phyloP scores from a whole-genome alignment of 768 basidiomycete species.

The Sistotremastrum suecicum region DNA sequence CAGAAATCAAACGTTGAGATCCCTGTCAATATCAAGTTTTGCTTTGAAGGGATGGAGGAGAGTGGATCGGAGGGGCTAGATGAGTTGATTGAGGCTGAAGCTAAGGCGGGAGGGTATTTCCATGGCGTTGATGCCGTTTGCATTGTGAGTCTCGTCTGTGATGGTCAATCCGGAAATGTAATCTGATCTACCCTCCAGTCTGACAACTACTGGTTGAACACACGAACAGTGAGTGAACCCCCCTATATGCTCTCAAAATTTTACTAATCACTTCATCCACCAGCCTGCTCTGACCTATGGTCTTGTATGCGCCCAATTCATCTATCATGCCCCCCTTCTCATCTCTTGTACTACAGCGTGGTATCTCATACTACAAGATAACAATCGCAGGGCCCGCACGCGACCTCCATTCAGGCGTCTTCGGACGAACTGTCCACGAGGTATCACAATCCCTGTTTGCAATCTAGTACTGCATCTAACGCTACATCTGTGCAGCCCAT shows the following conservation, averaged over 20 bases:
- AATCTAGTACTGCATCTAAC: too few relatives aligned
- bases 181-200: constrained; percentile 29
- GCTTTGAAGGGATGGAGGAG: constrained; percentile 98
- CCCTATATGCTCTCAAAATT: background rate
- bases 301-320: constrained; percentile 19
- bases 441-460: background rate
- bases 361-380: constrained; percentile 75
- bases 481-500: too few relatives aligned
- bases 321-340: background rate
- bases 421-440: constrained; percentile 69
- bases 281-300: constrained; percentile 71
- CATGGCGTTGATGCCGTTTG: constrained; percentile 84
- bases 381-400: constrained; percentile 70
- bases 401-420: constrained; percentile 85
- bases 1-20: constrained; percentile 47
- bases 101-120: constrained; percentile 63
- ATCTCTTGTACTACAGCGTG: constrained; percentile 28
- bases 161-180: background rate
- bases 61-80: constrained; percentile 84
- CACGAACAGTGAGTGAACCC: constrained; percentile 31
- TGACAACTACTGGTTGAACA: constrained; percentile 92
- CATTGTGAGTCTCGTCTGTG: constrained; percentile 41
- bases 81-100: constrained; percentile 68
- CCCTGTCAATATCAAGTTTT: constrained; percentile 82
- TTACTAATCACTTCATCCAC: background rate